A percentile compares a stretch with the other conserved stretches of the same genome.
Evolutionary conservation across 2,329 filamentous ascomycete genomes (phyloP).

Genomic region (Sarocladium oryzae): DNA sequence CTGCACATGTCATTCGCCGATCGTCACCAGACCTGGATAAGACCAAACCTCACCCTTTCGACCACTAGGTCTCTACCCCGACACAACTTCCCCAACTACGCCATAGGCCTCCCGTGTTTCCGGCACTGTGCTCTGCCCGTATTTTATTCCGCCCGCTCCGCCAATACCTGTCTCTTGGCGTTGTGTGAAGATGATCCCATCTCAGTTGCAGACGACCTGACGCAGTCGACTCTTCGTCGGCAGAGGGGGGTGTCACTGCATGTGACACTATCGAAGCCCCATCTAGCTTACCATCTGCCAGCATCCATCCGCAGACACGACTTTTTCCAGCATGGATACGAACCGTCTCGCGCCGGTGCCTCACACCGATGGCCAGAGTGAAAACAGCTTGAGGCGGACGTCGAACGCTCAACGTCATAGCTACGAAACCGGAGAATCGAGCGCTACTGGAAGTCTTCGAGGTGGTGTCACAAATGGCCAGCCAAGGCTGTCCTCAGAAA

Average conservation of each 20-base stretch:
- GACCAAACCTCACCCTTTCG: too few relatives aligned
- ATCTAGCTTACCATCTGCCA: neutral
- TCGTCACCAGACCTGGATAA: too few relatives aligned
- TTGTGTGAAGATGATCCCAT: slow-evolving; percentile 1
- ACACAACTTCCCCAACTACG: too few relatives aligned
- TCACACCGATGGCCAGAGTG: neutral
- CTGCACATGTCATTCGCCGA: too few relatives aligned
- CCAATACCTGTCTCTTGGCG: neutral
- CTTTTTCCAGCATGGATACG: neutral
- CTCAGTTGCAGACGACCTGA: neutral
- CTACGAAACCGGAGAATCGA: slow-evolving; percentile 40
- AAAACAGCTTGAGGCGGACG: slow-evolving; percentile 6
- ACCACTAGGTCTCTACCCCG: too few relatives aligned
- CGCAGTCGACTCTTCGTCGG: neutral
- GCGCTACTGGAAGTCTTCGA: slow-evolving; percentile 25
- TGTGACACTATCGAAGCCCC: slow-evolving; percentile 7
- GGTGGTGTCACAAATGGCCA: slow-evolving; percentile 13
- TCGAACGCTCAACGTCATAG: slow-evolving; percentile 16
- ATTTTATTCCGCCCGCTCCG: too few relatives aligned
- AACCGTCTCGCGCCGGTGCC: neutral
- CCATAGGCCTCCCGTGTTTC: too few relatives aligned
- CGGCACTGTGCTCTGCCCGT: too few relatives aligned
- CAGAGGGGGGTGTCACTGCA: slow-evolving; percentile 3
- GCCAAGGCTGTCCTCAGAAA: neutral
- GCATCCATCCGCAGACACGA: neutral